These are phyloP conservation scores for Heliamphora exappendiculata DNA, from an alignment of 148 eudicot species.

Conservation along the genomic window DNA sequence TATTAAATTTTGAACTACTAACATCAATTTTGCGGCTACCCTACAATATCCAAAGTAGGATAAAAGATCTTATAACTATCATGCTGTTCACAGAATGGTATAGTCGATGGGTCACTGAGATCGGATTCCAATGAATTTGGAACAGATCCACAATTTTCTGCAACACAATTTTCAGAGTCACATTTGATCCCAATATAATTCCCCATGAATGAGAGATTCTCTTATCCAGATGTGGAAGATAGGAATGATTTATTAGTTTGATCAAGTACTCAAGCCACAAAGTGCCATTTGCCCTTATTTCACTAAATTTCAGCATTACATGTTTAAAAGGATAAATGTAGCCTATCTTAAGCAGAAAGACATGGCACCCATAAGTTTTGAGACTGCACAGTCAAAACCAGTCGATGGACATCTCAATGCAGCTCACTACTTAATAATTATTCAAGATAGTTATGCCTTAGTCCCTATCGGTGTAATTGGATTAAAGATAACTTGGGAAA, in stretches of 20 bases:
- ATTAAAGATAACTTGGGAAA: neutral
- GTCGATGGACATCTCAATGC: neutral
- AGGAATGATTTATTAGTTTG: neutral
- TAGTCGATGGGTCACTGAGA: neutral
- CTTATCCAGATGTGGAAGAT: neutral
- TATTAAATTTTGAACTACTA: neutral
- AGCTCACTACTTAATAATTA: neutral
- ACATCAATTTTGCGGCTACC: neutral
- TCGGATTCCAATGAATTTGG: neutral
- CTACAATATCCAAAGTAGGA: neutral
- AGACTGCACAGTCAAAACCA: neutral
- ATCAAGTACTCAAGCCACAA: neutral
- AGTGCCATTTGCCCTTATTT: neutral
- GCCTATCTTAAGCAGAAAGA: no score
- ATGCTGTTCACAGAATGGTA: neutral
- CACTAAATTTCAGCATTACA: neutral
- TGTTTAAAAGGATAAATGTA: neutral
- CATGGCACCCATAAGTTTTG: neutral
- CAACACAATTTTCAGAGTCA: neutral
- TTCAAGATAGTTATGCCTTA: neutral
- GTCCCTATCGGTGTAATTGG: neutral
- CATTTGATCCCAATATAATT: neutral
- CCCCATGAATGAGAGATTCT: no score
- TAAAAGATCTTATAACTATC: neutral
- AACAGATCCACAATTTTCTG: neutral